Evolutionary conservation across 495 filamentous ascomycete species (phyloP), one percentile per base, ranked within the genome.

Genomic region (Aspergillus leporis): DNA sequence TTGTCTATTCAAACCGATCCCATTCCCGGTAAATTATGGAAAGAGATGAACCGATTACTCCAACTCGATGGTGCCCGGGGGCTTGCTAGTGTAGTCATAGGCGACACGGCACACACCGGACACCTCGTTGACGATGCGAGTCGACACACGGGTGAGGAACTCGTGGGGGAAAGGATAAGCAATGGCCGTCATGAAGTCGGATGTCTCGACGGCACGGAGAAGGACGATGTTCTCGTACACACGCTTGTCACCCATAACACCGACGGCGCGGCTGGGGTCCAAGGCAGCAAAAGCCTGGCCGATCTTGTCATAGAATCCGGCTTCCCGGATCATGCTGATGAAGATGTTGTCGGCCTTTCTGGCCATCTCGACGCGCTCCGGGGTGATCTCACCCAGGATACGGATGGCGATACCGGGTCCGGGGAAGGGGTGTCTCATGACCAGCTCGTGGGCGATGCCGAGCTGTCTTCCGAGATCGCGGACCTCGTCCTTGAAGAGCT

Each of bases 331-430:
- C 84, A 89, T 90, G 54, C 83, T 79, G 66, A 97, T 95, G 77
- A 93, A 98, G 56, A 81, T 80, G 61, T 90, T 71, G 70, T 98
- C 94, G 3, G 94, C 94, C 65, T 90, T 75, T 18, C 92, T 82
- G 16, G 86, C 92, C 38, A 97, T 95, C 25, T 83, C 82, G 25
- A 97, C 86, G 52, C 87, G 83, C 63, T 92, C 88, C 4, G 79
- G 78, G 12, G 89, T 96, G 5, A 97, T 90, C 58, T 96, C 93
- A 38, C 94, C 94, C 0, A 97, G 77, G 51, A 98, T 87, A 51
- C 94, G 85, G 66, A 98, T 92, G 22, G 87, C 94, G 58, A 98
- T 85, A 5, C 93, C 94, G 0, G 94, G 91, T 13, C 88, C 82
- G 4, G 88, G 90, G 79, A 95, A 91, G 34, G 91, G 90, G 65